A percentile compares a stretch with the other conserved stretches of the same genome.
Conservation (phyloP, 148 eudicot genomes). For the Camellia lanceoleosa region DNA sequence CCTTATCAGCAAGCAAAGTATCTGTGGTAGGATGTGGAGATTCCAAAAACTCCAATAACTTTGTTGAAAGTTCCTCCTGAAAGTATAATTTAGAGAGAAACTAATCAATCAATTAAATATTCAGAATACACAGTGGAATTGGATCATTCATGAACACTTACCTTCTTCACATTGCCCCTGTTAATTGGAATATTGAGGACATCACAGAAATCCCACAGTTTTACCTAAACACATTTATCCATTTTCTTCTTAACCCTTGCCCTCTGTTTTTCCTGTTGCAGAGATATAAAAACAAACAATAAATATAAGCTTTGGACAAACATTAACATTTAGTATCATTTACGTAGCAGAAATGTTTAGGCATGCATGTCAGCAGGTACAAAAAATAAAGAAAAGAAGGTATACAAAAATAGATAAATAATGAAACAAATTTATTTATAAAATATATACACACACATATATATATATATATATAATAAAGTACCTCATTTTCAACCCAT, state of each 20-base stretch:
- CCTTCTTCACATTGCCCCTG: constrained; percentile 58
- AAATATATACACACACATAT: neutral
- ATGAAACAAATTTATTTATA: neutral
- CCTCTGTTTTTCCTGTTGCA: constrained; percentile 70
- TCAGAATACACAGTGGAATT: neutral
- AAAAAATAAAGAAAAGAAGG: neutral
- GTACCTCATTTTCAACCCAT: constrained; percentile 84
- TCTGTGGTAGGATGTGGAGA: constrained; percentile 94
- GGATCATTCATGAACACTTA: constrained; percentile 9
- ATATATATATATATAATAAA: neutral
- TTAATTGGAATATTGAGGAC: constrained; percentile 68
- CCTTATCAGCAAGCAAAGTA: constrained; percentile 80
- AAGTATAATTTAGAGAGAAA: constrained; percentile 5
- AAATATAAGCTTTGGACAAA: neutral
- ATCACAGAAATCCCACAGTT: constrained; percentile 79
- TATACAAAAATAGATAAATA: neutral
- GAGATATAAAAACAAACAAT: neutral
- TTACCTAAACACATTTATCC: constrained; percentile 82
- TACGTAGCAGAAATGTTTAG: neutral
- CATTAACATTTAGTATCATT: neutral
- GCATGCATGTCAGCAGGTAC: neutral
- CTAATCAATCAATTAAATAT: constrained; percentile 3
- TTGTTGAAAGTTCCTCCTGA: constrained; percentile 78
- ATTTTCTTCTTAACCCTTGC: constrained; percentile 74
- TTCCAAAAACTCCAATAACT: constrained; percentile 79